Base-by-base conservation (phyloP, 2,329 filamentous ascomycete species). In the Exophiala sp. region DNA sequence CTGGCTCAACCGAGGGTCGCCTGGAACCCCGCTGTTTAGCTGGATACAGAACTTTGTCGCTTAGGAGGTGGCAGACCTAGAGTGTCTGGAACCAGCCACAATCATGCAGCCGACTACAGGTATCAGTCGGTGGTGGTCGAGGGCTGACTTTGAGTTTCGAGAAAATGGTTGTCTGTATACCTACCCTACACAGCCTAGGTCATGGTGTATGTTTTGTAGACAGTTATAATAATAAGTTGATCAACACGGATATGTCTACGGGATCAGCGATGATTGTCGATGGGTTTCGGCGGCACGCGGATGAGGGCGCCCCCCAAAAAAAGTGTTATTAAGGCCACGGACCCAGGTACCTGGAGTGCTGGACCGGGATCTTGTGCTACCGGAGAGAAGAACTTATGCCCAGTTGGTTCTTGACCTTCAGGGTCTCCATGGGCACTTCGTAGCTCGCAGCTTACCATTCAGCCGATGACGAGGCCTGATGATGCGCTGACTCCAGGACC, bases 1-100 rank as follows among this genome's bases (percentile, higher is more conserved):
- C 51, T 54, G 39, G 14, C 9, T 43, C 21, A 46, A 38, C 48
- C 49, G 39, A 46, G 53, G 46, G 38, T 55, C 37, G 30, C 42
- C 42, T 46, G 30, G 46, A 52, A 49, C 53, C 53, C 53, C 53
- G 49, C 53, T 9, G 34, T 35, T 44, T 48, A 43, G 43, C 30
- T 24, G 11, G 21, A 32, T 21, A 16, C 19, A 19, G 16, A 21
- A 23, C 21, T n/a, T 39, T 16, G 37, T 19, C 16, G 10, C 6
- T 39, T 19, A 4, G 7, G 21, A 16, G 9, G 18, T 11, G 37
- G 32, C 32, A 27, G 24, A 27, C 24, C 16, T 35, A 18, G 32
- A 35, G 5, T 35, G 32, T 27, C 24, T 27, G 24, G 24, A 10
- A 10, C 6, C n/a, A n/a, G n/a, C n/a, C n/a, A n/a, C n/a, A n/a